These are phyloP conservation scores for Psilocybe mexicana DNA, from an alignment of 1,284 basidiomycete species.

Conservation along the genomic window DNA sequence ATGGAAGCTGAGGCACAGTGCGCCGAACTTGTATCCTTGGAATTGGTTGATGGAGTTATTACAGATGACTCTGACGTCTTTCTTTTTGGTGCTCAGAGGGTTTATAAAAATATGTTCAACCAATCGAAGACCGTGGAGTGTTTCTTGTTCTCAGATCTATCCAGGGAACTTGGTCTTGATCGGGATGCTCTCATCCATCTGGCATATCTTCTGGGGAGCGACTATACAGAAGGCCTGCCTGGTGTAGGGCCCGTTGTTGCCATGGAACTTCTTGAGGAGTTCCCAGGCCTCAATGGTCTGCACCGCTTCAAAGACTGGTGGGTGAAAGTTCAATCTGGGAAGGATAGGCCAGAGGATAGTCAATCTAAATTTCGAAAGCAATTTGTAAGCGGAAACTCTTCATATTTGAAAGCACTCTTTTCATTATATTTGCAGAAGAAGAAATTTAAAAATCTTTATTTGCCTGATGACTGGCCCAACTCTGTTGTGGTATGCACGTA, in stretches of 20 bases:
- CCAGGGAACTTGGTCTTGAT: slow-evolving; percentile 87
- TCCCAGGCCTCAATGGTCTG: slow-evolving; percentile 83
- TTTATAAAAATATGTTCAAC: slow-evolving; percentile 99
- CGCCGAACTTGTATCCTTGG: slow-evolving; percentile 83
- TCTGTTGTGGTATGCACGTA: slow-evolving; percentile 64
- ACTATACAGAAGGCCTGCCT: slow-evolving; percentile 95
- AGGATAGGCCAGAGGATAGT: slow-evolving; percentile 74
- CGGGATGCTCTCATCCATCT: slow-evolving; percentile 86
- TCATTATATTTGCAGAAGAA: slow-evolving; percentile 65
- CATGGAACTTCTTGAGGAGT: slow-evolving; percentile 92
- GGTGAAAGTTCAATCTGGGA: slow-evolving; percentile 89
- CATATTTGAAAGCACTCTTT: neutral
- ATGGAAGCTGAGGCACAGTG: slow-evolving; percentile 99
- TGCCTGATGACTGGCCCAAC: slow-evolving; percentile 89
- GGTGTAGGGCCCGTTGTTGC: slow-evolving; percentile 96
- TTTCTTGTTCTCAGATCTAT: slow-evolving; percentile 84
- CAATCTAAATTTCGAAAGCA: slow-evolving; percentile 76
- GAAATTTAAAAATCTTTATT: slow-evolving; percentile 82
- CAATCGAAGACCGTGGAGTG: slow-evolving; percentile 98
- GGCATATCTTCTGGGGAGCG: slow-evolving; percentile 93
- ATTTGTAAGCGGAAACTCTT: slow-evolving; percentile 64
- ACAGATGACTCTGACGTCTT: slow-evolving; percentile 99
- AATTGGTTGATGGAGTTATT: slow-evolving; percentile 95
- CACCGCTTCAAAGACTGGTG: slow-evolving; percentile 94
- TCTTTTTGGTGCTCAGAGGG: slow-evolving; percentile 90